These are phyloP conservation scores for Tolypocladium album DNA, from an alignment of 2,329 filamentous ascomycete genomes.

Conservation along the genomic window DNA sequence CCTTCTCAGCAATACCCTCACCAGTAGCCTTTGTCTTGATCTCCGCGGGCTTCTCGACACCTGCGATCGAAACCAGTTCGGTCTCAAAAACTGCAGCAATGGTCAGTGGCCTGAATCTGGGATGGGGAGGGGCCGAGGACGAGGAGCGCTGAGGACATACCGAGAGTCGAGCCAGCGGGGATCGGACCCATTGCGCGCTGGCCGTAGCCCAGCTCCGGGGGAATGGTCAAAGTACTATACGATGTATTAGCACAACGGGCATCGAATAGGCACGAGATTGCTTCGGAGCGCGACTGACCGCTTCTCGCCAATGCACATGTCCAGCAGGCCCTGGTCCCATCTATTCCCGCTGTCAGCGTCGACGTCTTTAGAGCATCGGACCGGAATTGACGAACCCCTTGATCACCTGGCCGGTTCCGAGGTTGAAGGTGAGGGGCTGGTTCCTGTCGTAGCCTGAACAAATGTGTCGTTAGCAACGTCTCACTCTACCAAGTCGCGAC, in stretches of 20 bases:
- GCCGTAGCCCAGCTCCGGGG: constrained; percentile 79
- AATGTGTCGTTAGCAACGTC: background rate
- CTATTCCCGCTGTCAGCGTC: constrained; percentile 26
- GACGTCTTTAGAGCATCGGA: background rate
- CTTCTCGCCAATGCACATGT: constrained; percentile 96
- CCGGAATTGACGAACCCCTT: constrained; percentile 50
- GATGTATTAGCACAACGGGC: constrained; percentile 2
- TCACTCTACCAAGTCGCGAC: background rate
- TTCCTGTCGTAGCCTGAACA: constrained; percentile 60
- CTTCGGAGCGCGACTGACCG: constrained; percentile 29
- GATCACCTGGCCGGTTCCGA: constrained; percentile 79
- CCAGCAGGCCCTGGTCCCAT: constrained; percentile 83
- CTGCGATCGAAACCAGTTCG: constrained; percentile 74
- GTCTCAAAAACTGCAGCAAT: constrained; percentile 68
- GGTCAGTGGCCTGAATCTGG: constrained; percentile 7
- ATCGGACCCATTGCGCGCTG: constrained; percentile 68
- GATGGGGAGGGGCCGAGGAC: constrained; percentile 7
- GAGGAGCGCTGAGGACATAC: constrained; percentile 30
- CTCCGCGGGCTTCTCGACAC: constrained; percentile 42
- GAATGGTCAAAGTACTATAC: constrained; percentile 68
- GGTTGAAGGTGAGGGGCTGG: constrained; percentile 63
- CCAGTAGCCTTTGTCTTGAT: constrained; percentile 14
- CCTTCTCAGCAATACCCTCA: constrained; percentile 12
- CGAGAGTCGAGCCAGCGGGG: constrained; percentile 66
- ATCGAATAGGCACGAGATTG: background rate